Evolutionary conservation across 2,329 filamentous ascomycete species (phyloP).

Genomic region (Sodiomyces alkalinus): DNA sequence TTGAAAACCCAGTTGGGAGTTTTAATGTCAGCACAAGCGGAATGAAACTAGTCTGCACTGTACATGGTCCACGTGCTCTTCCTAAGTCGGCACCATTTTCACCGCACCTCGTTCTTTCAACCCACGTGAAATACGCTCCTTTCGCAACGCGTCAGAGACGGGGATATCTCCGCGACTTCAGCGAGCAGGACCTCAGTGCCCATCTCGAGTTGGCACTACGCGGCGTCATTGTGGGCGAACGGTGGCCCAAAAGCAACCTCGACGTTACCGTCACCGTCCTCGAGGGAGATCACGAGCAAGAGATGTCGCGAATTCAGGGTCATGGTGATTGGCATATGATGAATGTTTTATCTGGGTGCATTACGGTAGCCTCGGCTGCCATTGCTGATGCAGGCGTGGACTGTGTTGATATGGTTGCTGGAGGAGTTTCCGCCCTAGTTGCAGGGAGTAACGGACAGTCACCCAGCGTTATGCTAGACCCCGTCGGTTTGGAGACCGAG

Average conservation of each 20-base stretch:
- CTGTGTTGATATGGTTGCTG: conserved; percentile 78
- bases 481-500: conserved; percentile 65
- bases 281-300: conserved; percentile 76
- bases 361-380: conserved; percentile 85
- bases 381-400: conserved; percentile 92
- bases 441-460: conserved; percentile 18
- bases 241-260: conserved; percentile 98
- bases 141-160: conserved; percentile 74
- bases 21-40: conserved; percentile 43
- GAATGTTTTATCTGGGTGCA: conserved; percentile 81
- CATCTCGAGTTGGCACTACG: conserved; percentile 84
- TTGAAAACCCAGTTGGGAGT: conserved; percentile 34
- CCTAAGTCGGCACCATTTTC: conserved; percentile 84
- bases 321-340: conserved; percentile 72
- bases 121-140: conserved; percentile 91
- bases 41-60: conserved; percentile 82
- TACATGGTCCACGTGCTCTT: conserved; percentile 83
- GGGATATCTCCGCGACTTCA: conserved; percentile 73
- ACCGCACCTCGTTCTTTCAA: conserved; percentile 79
- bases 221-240: conserved; percentile 78
- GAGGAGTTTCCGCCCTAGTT: conserved; percentile 76
- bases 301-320: conserved; percentile 26
- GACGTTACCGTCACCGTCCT: conserved; percentile 87
- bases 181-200: conserved; percentile 76
- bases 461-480: conserved; percentile 53